phyloP scores from a whole-genome alignment of 2,329 filamentous ascomycete species.

The Colletotrichum falcatum region DNA sequence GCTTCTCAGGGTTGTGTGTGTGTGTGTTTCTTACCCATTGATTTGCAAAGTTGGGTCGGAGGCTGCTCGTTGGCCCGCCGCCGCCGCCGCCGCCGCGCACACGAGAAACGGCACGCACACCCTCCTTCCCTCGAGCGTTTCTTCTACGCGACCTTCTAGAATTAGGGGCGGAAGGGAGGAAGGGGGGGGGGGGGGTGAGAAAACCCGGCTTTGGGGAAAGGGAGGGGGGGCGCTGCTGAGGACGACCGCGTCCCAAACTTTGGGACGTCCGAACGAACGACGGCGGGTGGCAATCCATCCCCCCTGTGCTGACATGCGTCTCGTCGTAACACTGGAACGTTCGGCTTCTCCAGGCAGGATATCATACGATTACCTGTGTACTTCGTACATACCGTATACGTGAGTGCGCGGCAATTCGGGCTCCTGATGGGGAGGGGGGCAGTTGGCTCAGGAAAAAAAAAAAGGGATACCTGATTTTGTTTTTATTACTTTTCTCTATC shows the following conservation, averaged over 20 bases:
- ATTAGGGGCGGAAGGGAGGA: not conserved
- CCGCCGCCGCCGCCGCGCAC: too few relatives aligned
- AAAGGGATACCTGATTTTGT: not conserved
- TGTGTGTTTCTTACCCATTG: not conserved
- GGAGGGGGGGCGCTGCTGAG: not conserved
- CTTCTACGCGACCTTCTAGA: constrained; percentile 1
- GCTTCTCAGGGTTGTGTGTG: not conserved
- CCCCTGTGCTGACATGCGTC: not conserved
- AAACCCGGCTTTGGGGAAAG: not conserved
- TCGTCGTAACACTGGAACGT: not conserved
- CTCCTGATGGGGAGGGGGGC: not conserved
- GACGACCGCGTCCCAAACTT: not conserved
- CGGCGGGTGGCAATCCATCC: not conserved
- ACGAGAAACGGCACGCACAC: not conserved
- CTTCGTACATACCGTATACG: too few relatives aligned
- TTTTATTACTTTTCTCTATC: not conserved
- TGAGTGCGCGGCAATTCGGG: not conserved
- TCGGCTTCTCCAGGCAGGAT: not conserved
- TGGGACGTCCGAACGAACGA: not conserved
- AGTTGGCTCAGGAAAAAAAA: not conserved
- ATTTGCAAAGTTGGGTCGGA: not conserved
- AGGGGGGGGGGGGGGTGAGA: not conserved
- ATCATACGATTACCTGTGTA: not conserved
- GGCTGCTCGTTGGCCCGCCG: not conserved
- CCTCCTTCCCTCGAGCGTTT: not conserved